Conservation (phyloP, 176 grass and related monocot species). For the Hyparrhenia diplandra region DNA sequence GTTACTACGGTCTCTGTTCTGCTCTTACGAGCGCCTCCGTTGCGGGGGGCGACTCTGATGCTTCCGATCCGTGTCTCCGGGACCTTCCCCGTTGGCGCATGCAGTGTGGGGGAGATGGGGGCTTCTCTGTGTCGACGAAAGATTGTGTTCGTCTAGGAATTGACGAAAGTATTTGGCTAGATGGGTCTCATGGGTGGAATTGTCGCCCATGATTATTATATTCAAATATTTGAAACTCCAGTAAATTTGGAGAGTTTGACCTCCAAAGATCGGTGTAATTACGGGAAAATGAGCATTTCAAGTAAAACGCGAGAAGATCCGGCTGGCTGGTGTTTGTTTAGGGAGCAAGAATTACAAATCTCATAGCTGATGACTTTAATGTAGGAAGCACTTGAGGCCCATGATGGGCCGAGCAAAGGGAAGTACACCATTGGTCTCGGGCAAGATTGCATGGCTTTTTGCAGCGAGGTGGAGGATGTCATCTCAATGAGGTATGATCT, state of each 20-base stretch:
- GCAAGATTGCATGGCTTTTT: slow-evolving; percentile 87
- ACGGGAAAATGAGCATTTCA: not conserved
- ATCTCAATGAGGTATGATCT: slow-evolving; percentile 73
- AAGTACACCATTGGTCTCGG: slow-evolving; percentile 87
- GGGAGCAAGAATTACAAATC: not conserved
- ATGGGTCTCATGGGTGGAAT: not conserved
- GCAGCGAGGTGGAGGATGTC: slow-evolving; percentile 78
- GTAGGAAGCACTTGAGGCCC: slow-evolving; percentile 69
- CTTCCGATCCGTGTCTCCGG: not conserved
- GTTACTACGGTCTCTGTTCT: too few species aligned
- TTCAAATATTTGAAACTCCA: not conserved
- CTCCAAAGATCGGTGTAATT: not conserved
- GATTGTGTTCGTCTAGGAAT: not conserved
- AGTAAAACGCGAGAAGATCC: not conserved
- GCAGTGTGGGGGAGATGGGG: not conserved
- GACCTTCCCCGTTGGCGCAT: not conserved
- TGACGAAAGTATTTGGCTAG: not conserved
- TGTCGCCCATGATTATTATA: not conserved
- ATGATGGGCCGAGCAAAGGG: slow-evolving; percentile 79
- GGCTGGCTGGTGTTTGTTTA: not conserved
- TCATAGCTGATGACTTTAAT: slow-evolving; percentile 6
- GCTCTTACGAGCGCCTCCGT: not conserved
- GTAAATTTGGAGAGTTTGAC: not conserved
- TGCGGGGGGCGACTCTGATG: not conserved
- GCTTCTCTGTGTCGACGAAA: not conserved